Conservation (phyloP, 1,284 basidiomycete species). For the Cutaneotrichosporon spelunceum region DNA sequence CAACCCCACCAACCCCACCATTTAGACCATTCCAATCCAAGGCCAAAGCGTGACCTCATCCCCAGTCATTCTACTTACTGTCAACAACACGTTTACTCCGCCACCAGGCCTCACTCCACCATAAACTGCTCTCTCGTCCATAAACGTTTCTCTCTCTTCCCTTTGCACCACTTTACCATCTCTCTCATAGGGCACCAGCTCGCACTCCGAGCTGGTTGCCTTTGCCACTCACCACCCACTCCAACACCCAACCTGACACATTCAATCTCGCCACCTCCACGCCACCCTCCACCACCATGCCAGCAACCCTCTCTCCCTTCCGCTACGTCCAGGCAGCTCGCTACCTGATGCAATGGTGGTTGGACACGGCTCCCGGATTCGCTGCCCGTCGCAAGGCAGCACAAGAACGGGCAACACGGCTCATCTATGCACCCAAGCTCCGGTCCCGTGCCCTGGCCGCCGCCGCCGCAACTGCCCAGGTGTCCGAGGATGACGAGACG, state of each 20-base stretch:
- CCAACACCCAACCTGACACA: neutral
- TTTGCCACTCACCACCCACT: slow-evolving; percentile 14
- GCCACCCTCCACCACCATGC: slow-evolving; percentile 25
- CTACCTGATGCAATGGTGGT: slow-evolving; percentile 42
- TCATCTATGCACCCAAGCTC: slow-evolving; percentile 18
- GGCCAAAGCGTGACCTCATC: neutral
- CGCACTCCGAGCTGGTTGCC: slow-evolving; percentile 9
- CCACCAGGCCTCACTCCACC: neutral
- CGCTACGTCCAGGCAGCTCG: slow-evolving; percentile 43
- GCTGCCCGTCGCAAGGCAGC: slow-evolving; percentile 29
- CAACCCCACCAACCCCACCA: neutral
- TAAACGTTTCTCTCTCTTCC: neutral
- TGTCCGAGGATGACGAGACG: slow-evolving; percentile 5
- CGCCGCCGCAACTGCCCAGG: slow-evolving; percentile 3
- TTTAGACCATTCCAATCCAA: neutral
- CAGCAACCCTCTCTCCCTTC: slow-evolving; percentile 45
- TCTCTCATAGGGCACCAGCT: neutral
- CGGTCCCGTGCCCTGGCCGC: slow-evolving; percentile 7
- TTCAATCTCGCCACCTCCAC: neutral
- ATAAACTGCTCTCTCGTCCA: neutral
- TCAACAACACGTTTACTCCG: slow-evolving; percentile 9
- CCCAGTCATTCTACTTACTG: neutral
- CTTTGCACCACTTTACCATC: neutral
- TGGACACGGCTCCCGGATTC: slow-evolving; percentile 31
- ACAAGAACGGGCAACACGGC: slow-evolving; percentile 22